Evolutionary conservation across 495 filamentous ascomycete genomes (phyloP).

Genomic region (Diplogelasinospora grovesii): DNA sequence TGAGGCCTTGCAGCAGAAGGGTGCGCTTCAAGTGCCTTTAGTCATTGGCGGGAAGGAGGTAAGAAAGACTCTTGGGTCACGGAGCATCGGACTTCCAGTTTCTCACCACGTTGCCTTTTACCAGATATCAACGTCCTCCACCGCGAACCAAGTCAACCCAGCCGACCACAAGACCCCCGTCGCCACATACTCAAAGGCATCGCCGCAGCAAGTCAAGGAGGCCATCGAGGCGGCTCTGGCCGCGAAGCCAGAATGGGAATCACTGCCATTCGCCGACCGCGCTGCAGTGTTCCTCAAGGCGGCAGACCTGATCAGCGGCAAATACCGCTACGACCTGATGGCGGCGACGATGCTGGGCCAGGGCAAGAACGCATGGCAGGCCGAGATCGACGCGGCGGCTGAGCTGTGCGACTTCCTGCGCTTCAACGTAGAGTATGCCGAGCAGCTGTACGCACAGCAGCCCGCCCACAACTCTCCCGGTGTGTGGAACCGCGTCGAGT

Average conservation of each 20-base stretch:
- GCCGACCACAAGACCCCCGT: constrained; percentile 63
- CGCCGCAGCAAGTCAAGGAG: constrained; percentile 58
- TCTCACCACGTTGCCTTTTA: background rate
- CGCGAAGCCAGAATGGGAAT: constrained; percentile 76
- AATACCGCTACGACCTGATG: constrained; percentile 91
- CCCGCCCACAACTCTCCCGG: constrained; percentile 68
- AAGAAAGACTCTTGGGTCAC: constrained; percentile 1
- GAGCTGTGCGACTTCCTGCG: constrained; percentile 87
- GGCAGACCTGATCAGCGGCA: constrained; percentile 77
- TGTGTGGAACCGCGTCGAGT: constrained; percentile 79
- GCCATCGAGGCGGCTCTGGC: constrained; percentile 77
- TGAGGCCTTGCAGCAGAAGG: constrained; percentile 49
- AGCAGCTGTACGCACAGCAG: constrained; percentile 81
- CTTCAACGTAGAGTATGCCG: constrained; percentile 83
- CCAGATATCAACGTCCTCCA: constrained; percentile 47
- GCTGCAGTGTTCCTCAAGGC: constrained; percentile 94
- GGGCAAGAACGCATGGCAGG: constrained; percentile 95
- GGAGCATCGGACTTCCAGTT: background rate
- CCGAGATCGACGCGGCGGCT: constrained; percentile 91
- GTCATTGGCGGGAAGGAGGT: constrained; percentile 76
- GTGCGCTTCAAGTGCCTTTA: constrained; percentile 65
- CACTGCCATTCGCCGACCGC: constrained; percentile 75
- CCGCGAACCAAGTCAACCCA: constrained; percentile 63
- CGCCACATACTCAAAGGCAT: constrained; percentile 73
- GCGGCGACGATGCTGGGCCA: constrained; percentile 90